Evolutionary conservation across 768 basidiomycete species (phyloP).

Genomic region (Tulasnella sp.): DNA sequence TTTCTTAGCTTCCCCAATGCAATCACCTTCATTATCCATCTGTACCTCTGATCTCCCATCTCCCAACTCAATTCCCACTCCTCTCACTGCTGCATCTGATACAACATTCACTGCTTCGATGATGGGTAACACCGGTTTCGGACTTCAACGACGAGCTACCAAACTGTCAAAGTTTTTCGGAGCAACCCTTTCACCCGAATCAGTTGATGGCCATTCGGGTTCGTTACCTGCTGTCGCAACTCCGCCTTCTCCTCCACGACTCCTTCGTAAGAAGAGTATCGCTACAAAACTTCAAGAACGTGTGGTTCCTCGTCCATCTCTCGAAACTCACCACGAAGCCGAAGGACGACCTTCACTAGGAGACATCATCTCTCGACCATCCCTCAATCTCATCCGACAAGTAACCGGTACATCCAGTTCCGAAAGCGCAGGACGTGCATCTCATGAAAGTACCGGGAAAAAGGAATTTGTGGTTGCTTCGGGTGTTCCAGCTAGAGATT

Average conservation of each 20-base stretch:
- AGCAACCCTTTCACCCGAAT: constrained; percentile 8
- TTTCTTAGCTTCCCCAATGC: too few relatives aligned
- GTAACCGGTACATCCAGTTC: not conserved
- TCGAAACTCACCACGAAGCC: not conserved
- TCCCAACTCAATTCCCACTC: not conserved
- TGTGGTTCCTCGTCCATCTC: not conserved
- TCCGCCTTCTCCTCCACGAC: not conserved
- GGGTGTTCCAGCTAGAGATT: not conserved
- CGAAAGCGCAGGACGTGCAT: not conserved
- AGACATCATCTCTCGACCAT: not conserved
- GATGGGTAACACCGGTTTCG: not conserved
- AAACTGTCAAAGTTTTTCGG: constrained; percentile 9
- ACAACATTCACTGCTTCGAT: not conserved
- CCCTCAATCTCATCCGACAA: not conserved
- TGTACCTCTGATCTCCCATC: not conserved
- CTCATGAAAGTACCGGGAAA: too few relatives aligned
- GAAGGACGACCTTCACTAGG: not conserved
- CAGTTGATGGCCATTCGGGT: constrained; percentile 2
- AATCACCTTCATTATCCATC: not conserved
- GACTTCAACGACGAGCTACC: not conserved
- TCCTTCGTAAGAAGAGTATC: not conserved
- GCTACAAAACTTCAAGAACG: too few relatives aligned
- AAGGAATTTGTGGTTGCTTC: not conserved
- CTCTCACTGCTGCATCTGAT: not conserved
- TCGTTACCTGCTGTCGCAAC: not conserved